Evolutionary conservation across 2,329 filamentous ascomycete species (phyloP), one percentile per base, ranked within the genome.

Genomic region (Volutella citrinella): DNA sequence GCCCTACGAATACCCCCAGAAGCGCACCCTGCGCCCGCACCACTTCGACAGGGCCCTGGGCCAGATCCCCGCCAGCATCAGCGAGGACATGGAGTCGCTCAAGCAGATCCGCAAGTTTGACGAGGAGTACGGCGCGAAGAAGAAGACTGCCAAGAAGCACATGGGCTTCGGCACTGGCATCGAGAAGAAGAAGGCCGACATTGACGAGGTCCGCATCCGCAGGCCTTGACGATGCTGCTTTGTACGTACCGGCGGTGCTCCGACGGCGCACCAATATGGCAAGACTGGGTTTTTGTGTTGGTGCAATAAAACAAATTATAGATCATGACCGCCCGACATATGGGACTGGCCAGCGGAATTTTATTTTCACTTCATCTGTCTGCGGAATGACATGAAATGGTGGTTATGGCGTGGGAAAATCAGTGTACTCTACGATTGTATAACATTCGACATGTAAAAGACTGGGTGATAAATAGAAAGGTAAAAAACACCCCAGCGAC

Each of bases 31-130:
- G 19, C 70, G 67, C 5, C 62, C 65, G 15, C 61, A 70, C 3
- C 93, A 98, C 63, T 97, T 98, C 55, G 84, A 90, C 12, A 84
- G 80, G 47, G 93, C 88, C 3, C 71, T 95, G 52, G 76, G 80
- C 51, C 90, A 97, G 61, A 95, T 98, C 48, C 87, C 84, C 36
- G 89, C 93, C 0, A 94, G 87, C 52, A 90, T 96, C 47, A 90
- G 80, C 51, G 91, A 96, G 61, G 90, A 98, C 54, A 97, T 96
- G 91, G 73, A 79, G 30, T 87, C 80, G 19, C 68, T 98, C 43
- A 78, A 80, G 46, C 86, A 87, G 10, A 95, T 98, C 52, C 78
- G 87, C 51, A 94, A 94, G 64, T 98, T 97, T 55, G 93, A 98
- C 57, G 87, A 95, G 64, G 85, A 91, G 59, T 98, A 90, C 59